phyloP scores from a whole-genome alignment of 768 basidiomycete genomes.

The Boletales sp. region DNA sequence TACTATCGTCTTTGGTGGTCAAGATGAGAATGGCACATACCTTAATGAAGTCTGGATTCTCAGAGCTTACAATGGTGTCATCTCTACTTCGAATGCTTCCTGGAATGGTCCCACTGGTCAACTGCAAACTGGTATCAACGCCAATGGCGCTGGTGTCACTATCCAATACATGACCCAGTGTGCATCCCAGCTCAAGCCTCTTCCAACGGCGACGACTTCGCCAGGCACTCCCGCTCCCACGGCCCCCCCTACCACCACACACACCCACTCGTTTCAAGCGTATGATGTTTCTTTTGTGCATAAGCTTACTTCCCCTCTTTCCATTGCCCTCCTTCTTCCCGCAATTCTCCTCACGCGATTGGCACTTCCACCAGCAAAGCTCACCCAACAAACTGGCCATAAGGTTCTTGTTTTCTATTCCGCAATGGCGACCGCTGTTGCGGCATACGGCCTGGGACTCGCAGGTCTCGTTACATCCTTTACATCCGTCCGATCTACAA shows the following conservation, averaged over 20 bases:
- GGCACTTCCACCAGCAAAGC: conserved; percentile 35
- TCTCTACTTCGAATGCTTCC: conserved; percentile 49
- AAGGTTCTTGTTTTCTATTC: conserved; percentile 32
- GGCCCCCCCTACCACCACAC: conserved; percentile 16
- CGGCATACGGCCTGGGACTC: conserved; percentile 57
- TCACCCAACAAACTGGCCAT: conserved; percentile 17
- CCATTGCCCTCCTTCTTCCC: conserved; percentile 43
- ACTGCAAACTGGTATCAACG: conserved; percentile 59
- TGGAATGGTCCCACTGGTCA: conserved; percentile 70
- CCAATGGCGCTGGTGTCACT: conserved; percentile 65
- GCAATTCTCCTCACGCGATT: conserved; percentile 41
- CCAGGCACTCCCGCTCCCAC: conserved; percentile 11
- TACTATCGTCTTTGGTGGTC: conserved; percentile 76
- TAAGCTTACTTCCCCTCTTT: conserved; percentile 46
- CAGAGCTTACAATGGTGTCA: conserved; percentile 61
- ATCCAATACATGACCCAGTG: conserved; percentile 59
- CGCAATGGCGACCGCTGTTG: conserved; percentile 39
- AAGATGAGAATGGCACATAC: conserved; percentile 61
- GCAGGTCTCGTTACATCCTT: conserved; percentile 62
- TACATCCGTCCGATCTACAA: conserved; percentile 44
- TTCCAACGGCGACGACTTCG: conserved; percentile 21
- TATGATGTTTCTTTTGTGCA: conserved; percentile 45
- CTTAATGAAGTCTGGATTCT: conserved; percentile 78
- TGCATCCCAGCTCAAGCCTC: conserved; percentile 37
- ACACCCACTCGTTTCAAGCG: conserved; percentile 20